phyloP scores from a whole-genome alignment of 768 basidiomycete species.

The Suillus luteus region DNA sequence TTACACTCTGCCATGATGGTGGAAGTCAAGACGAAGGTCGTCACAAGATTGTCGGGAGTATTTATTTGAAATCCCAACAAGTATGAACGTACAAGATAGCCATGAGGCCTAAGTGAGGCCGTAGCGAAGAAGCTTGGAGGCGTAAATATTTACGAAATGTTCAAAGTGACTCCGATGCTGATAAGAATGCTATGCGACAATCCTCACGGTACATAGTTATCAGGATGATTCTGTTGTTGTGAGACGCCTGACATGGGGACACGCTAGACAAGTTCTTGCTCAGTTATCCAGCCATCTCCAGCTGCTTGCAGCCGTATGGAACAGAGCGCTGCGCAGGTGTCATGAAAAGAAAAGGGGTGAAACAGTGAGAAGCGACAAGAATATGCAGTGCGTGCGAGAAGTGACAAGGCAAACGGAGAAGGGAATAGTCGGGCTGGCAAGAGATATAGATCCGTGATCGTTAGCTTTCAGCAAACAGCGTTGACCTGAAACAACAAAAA shows the following conservation, averaged over 20 bases:
- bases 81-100: neutral
- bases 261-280: neutral
- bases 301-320: neutral
- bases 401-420: neutral
- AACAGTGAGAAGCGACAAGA: neutral
- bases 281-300: neutral
- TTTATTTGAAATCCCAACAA: neutral
- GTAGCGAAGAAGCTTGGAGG: neutral
- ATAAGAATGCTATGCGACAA: neutral
- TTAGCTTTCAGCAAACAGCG: neutral
- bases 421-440: neutral
- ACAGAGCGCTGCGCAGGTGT: neutral
- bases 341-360: neutral
- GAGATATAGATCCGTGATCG: neutral
- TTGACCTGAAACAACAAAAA: neutral
- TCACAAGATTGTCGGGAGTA: neutral
- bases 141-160: neutral
- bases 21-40: neutral
- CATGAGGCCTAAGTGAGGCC: neutral
- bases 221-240: neutral
- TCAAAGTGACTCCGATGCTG: neutral
- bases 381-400: neutral
- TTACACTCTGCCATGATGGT: conserved; percentile 7
- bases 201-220: neutral
- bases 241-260: neutral